Evolutionary conservation across 495 filamentous ascomycete genomes (phyloP).

Genomic region (Penicillium subrubescens): DNA sequence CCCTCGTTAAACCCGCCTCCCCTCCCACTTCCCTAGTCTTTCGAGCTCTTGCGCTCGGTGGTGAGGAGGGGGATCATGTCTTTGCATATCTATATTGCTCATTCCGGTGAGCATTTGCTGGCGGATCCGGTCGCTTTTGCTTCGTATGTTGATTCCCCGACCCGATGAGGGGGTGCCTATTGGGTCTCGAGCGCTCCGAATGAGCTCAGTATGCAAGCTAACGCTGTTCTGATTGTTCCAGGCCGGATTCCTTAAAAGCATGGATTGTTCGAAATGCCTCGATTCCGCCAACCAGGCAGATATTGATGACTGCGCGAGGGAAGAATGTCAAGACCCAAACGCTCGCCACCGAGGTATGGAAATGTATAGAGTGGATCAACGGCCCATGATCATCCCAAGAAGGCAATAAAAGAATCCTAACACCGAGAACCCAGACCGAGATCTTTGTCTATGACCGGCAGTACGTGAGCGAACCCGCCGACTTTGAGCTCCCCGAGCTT

Average conservation of each 20-base stretch:
- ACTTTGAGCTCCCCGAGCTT: conserved; percentile 55
- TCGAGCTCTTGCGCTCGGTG: conserved; percentile 35
- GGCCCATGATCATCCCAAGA: background rate
- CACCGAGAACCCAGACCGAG: conserved; percentile 59
- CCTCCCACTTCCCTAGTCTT: conserved; percentile 35
- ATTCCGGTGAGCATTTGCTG: conserved; percentile 80
- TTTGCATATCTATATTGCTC: conserved; percentile 82
- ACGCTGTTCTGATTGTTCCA: conserved; percentile 35
- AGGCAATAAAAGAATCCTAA: background rate
- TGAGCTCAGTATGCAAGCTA: conserved; percentile 17
- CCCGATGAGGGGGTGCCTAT: conserved; percentile 13
- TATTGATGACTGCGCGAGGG: conserved; percentile 79
- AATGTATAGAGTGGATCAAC: background rate
- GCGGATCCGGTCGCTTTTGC: conserved; percentile 69
- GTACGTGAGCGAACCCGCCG: conserved; percentile 49
- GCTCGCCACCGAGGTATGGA: conserved; percentile 70
- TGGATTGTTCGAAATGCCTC: conserved; percentile 68
- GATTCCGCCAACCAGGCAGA: conserved; percentile 71
- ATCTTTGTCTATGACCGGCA: conserved; percentile 85
- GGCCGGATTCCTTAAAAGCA: conserved; percentile 68
- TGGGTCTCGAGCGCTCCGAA: background rate
- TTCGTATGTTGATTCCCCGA: conserved; percentile 55
- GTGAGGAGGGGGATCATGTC: conserved; percentile 60
- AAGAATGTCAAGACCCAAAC: conserved; percentile 77
- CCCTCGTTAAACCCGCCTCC: conserved; percentile 22